phyloP scores from a whole-genome alignment of 495 filamentous ascomycete genomes.

The Neurospora sp. region DNA sequence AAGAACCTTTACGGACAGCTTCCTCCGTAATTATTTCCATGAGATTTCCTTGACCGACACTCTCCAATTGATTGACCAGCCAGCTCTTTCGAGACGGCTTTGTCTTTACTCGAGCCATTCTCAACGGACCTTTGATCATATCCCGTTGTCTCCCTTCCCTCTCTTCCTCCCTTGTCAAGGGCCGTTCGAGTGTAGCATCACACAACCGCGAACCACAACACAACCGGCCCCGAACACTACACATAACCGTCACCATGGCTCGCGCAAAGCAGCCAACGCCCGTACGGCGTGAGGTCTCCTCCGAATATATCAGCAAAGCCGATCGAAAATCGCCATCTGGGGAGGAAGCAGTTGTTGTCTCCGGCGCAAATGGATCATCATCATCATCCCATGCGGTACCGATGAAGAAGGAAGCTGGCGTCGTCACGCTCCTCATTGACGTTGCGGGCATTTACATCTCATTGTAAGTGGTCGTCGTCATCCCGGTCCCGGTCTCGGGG shows the following conservation, averaged over 20 bases:
- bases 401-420: conserved; percentile 36
- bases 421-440: conserved; percentile 71
- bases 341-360: neutral
- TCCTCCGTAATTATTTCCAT: neutral
- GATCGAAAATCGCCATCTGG: conserved; percentile 19
- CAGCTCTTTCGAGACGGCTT: neutral
- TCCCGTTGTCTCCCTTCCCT: neutral
- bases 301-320: conserved; percentile 42
- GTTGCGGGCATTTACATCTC: conserved; percentile 90
- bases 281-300: conserved; percentile 54
- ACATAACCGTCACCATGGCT: conserved; percentile 51
- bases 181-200: neutral
- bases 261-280: conserved; percentile 61
- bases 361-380: neutral
- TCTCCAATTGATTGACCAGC: neutral
- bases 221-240: neutral
- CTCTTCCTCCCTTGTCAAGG: neutral
- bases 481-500: too few species aligned
- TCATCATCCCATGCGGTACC: conserved; percentile 1
- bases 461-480: conserved; percentile 57
- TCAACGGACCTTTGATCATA: neutral
- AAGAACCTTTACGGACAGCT: neutral
- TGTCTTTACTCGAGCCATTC: neutral
- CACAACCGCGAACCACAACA: neutral
- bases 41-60: neutral